Base-by-base conservation (phyloP, 257 asterid genomes). In the Avicennia marina region DNA sequence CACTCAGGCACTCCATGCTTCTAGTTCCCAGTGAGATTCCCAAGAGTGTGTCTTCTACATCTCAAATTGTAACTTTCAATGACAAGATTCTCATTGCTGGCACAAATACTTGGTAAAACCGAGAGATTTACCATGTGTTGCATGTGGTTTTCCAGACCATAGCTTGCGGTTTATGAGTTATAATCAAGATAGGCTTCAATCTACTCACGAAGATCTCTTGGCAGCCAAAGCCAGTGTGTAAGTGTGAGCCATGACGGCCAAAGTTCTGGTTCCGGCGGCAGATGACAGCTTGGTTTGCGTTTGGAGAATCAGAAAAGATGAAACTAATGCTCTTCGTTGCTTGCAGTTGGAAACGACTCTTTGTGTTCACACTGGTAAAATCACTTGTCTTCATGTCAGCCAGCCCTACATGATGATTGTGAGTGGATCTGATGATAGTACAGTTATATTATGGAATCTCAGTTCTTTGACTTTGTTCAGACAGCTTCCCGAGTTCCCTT, bases 391-490 rank as follows among this genome's bases (percentile, higher is more conserved):
- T 47, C 90, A 74, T 39, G 90, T 91, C 24, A 79, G 95, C 78
- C 98, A 91, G 71, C 97, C 98, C 21, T 86, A 91, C 83, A 88
- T 86, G 98, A 78, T 88, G 95, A 79, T 91, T 31, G 97, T 85
- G 61, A 85, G 95, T 19, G 98, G 98, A 32, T 91, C 98, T 1
- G 95, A 91, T 12, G 98, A 91, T 66, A 81, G 94, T 48, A 81
- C 94, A 13, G 96, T 87, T 11, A 80, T 88, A 55, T 33, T 88
- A 47, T 88, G 98, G 98, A 97, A 91, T 75, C 90, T 88, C 20
- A 88, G 98, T 78, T 85, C 97, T 13, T 51, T 91, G 82, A 81
- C 53, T 51, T 91, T 91, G 43, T 71, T 88, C 2, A 64, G 95
- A 81, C 98, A 91, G 74, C 95, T 91, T 21, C 95, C 95, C 0